Percentiles rank a stretch among this genome's conserved stretches.
phyloP scores from a whole-genome alignment of 1,139 yeast species.

The Pichia sp. region DNA sequence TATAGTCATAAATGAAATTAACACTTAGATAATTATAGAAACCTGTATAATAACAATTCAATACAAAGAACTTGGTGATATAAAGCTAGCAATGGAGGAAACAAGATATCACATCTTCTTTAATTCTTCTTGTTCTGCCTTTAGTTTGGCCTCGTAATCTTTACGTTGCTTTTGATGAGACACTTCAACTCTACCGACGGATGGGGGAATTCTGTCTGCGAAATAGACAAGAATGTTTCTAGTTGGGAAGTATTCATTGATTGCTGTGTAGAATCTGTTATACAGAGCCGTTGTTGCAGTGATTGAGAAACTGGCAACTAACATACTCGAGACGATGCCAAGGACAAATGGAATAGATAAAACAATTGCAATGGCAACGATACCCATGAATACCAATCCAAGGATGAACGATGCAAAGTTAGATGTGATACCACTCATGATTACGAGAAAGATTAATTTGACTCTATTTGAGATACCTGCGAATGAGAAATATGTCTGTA shows the following conservation, averaged over 20 bases:
- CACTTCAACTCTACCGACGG: constrained; percentile 29
- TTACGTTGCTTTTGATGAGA: constrained; percentile 10
- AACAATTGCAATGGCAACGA: not conserved
- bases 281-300: not conserved
- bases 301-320: constrained; percentile 3
- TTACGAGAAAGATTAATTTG: not conserved
- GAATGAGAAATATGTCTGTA: constrained; percentile 8
- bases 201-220: constrained; percentile 33
- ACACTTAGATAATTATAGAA: not conserved
- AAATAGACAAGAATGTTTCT: constrained; percentile 22
- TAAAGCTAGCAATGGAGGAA: not conserved
- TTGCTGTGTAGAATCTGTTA: not conserved
- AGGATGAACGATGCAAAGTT: not conserved
- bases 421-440: constrained; percentile 3
- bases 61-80: no score
- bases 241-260: constrained; percentile 10
- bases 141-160: not conserved
- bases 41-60: not conserved
- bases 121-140: not conserved
- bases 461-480: constrained; percentile 2
- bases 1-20: constrained; percentile 17
- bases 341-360: constrained; percentile 9
- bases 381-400: not conserved
- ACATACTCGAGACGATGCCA: constrained; percentile 5
- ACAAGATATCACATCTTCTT: not conserved